Evolutionary conservation across 106 monocot species (phyloP), one percentile per base, ranked within the genome.

Genomic region (Allium cepa): DNA sequence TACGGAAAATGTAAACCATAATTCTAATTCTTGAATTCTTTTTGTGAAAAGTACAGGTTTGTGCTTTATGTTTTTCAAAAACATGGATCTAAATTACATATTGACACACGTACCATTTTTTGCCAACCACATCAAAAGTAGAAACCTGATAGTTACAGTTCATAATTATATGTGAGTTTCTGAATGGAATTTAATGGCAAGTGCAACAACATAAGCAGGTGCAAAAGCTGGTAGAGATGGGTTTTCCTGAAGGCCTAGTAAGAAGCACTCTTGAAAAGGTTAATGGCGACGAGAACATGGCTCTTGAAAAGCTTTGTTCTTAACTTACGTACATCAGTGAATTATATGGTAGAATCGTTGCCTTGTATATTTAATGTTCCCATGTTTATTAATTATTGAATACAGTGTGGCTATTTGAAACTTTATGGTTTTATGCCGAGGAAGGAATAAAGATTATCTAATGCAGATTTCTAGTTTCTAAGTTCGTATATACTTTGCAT

Each of bases 281-380:
- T 13, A 83, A 87, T 66, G 99, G 99, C n/a, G 99, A 99, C 59
- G 99, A 99, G 75, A 93, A 90, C 69, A 63, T 85, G 77, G 96
- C 96, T 50, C 84, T 96, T 45, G 96, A 96, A 73, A 88, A 82
- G 72, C 90, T 93, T 16, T 99, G 99, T 65, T 82, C 97, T 14
- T 36, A 67, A 84, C 27, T 90, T 64, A 79, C 60, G 4, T 15
- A 27, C 10, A 47, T 64, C 46, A 48, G 28, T 46, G 27, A 9
- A 36, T 28, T 52, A 36, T 49, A 63, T 36, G 3, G 36, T 36
- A 36, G 36, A 50, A 62, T 53, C 11, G 50, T 67, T 51, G 15
- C 10, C 14, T 17, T 51, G 63, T 72, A 63, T 53, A 63, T 62
- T 61, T 28, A 26, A 52, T 26, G 15, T 26, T 28, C 14, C 3